Percentiles rank a stretch among this genome's conserved stretches.
phyloP scores from a whole-genome alignment of 176 grass and related monocot genomes.

The Themeda triandra region DNA sequence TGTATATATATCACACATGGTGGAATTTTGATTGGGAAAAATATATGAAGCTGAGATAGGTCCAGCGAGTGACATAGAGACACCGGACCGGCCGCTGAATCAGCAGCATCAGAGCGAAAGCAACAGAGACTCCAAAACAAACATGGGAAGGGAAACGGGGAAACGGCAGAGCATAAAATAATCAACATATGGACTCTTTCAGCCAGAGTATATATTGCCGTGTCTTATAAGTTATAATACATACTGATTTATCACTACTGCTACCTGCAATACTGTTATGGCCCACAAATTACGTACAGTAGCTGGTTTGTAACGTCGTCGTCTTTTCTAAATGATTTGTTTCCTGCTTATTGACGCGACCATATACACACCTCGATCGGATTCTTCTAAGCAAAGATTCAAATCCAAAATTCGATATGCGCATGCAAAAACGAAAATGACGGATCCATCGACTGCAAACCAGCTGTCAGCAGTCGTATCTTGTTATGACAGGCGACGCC shows the following conservation, averaged over 20 bases:
- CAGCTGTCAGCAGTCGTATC: neutral
- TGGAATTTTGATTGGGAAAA: neutral
- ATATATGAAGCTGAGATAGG: neutral
- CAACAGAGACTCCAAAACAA: constrained; percentile 2
- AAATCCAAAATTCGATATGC: neutral
- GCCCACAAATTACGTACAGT: neutral
- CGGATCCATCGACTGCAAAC: neutral
- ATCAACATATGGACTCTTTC: neutral
- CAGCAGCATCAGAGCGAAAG: neutral
- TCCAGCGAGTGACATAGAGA: neutral
- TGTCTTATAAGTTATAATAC: neutral
- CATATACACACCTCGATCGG: neutral
- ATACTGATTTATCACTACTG: no score
- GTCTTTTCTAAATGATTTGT: neutral
- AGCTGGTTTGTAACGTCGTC: neutral
- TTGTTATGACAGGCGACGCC: neutral
- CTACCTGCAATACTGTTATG: neutral
- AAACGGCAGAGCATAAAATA: neutral
- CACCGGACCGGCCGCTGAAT: neutral
- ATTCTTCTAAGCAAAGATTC: neutral
- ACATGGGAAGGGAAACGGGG: neutral
- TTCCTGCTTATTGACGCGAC: neutral
- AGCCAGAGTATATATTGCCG: neutral
- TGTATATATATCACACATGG: neutral
- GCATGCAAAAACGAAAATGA: neutral